phyloP scores from a whole-genome alignment of 306 rosid species.

The Phaseolus lunatus region DNA sequence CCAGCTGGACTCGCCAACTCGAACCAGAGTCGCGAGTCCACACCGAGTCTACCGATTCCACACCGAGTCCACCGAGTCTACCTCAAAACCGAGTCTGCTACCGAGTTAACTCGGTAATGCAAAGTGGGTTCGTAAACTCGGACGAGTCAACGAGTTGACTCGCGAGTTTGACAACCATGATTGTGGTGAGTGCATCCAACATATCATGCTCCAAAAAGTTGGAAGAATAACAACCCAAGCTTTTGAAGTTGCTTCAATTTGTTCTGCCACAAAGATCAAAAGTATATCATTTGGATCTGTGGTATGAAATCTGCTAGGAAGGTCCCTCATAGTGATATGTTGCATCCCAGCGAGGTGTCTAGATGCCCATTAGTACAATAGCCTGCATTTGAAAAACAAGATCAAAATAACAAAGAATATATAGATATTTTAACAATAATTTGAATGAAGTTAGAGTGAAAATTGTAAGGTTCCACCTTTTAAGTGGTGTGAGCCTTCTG shows the following conservation, averaged over 20 bases:
- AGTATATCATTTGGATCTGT: constrained; percentile 47
- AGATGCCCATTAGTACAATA: constrained; percentile 47
- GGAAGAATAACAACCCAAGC: constrained; percentile 54
- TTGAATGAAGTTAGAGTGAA: neutral
- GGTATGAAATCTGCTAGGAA: constrained; percentile 45
- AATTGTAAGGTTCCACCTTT: constrained; percentile 30
- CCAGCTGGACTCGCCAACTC: too few species aligned
- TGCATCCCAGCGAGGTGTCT: constrained; percentile 56
- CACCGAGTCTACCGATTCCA: too few species aligned
- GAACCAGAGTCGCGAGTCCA: too few species aligned
- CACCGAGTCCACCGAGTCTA: too few species aligned
- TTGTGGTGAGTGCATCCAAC: constrained; percentile 45
- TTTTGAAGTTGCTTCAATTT: constrained; percentile 44
- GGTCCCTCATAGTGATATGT: constrained; percentile 46
- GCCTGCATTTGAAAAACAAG: constrained; percentile 45
- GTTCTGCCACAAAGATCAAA: constrained; percentile 42
- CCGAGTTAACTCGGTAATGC: too few species aligned
- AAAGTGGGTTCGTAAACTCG: too few species aligned
- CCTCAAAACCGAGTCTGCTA: too few species aligned
- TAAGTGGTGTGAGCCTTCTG: constrained; percentile 48
- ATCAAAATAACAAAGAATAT: neutral
- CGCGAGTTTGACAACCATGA: too few species aligned
- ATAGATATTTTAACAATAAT: neutral
- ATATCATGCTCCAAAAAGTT: constrained; percentile 50
- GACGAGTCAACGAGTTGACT: too few species aligned